These are phyloP conservation scores for Sugiyamaella grinbergsii DNA, from an alignment of 1,139 yeast species.

Conservation along the genomic window DNA sequence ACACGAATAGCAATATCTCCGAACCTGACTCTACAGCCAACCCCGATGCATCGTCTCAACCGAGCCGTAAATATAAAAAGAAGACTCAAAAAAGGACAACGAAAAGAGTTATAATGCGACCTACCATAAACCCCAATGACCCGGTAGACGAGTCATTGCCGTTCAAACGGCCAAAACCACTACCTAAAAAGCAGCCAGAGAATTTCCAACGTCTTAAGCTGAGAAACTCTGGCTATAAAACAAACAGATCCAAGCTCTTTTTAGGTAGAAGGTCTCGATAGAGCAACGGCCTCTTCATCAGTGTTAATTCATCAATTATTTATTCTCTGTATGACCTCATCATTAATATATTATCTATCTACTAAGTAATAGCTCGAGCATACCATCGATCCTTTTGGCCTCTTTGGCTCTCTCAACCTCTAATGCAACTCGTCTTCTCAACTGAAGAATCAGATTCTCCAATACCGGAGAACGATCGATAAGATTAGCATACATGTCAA, in stretches of 20 bases:
- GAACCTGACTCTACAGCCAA: slow-evolving; percentile 8
- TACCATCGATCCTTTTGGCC: slow-evolving; percentile 88
- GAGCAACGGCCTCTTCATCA: too few species aligned
- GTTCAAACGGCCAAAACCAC: slow-evolving; percentile 12
- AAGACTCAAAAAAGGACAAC: slow-evolving; percentile 65
- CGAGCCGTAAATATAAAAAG: slow-evolving; percentile 36
- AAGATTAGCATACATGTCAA: slow-evolving; percentile 74
- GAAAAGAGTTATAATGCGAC: slow-evolving; percentile 59
- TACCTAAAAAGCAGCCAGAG: slow-evolving; percentile 26
- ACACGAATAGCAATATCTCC: neutral
- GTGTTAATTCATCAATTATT: neutral
- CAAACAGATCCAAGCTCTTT: slow-evolving; percentile 23
- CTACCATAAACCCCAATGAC: slow-evolving; percentile 38
- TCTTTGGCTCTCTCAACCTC: slow-evolving; percentile 83
- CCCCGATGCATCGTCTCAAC: neutral
- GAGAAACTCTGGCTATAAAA: slow-evolving; percentile 34
- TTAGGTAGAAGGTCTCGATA: slow-evolving; percentile 17
- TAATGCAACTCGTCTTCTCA: slow-evolving; percentile 57
- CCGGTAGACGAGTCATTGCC: slow-evolving; percentile 13
- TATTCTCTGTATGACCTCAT: neutral
- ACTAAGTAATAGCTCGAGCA: slow-evolving; percentile 71
- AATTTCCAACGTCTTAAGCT: slow-evolving; percentile 34
- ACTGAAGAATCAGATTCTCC: slow-evolving; percentile 65
- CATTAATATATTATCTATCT: slow-evolving; percentile 28
- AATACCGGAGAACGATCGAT: slow-evolving; percentile 78